Evolutionary conservation across 2,329 filamentous ascomycete species (phyloP).

Genomic region (Nemania serpens): DNA sequence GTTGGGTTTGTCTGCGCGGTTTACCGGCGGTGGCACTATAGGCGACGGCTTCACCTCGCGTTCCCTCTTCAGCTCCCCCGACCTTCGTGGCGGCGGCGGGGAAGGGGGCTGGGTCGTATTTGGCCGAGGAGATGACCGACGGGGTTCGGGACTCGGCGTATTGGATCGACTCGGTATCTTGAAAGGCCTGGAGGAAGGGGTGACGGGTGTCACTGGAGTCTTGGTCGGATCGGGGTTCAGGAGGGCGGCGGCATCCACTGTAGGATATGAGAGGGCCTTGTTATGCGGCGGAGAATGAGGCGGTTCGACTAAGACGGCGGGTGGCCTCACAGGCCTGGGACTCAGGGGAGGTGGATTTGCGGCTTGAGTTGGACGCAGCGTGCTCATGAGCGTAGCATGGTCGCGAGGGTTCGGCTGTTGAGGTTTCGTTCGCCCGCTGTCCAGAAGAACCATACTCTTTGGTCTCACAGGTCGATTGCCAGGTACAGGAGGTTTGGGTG

Average conservation of each 20-base stretch:
- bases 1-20: constrained; percentile 79
- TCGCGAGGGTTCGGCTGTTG: constrained; percentile 31
- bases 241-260: constrained; percentile 49
- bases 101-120: constrained; percentile 60
- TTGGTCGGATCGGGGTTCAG: constrained; percentile 54
- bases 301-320: constrained; percentile 70
- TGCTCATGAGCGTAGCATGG: constrained; percentile 12
- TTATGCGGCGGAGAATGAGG: constrained; percentile 70
- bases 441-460: constrained; percentile 31
- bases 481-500: constrained; percentile 41
- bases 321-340: constrained; percentile 55
- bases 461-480: constrained; percentile 40
- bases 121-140: constrained; percentile 53
- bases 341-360: constrained; percentile 51
- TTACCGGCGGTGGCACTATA: constrained; percentile 72
- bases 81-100: constrained; percentile 66
- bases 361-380: constrained; percentile 51
- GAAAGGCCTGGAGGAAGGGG: constrained; percentile 50
- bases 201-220: constrained; percentile 47
- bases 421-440: constrained; percentile 37
- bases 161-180: constrained; percentile 60
- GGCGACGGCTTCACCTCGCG: constrained; percentile 47
- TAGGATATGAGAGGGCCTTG: constrained; percentile 41
- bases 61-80: constrained; percentile 61
- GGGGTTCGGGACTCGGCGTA: constrained; percentile 55